phyloP scores from a whole-genome alignment of 2,329 filamentous ascomycete genomes.

The Venturia carpophila region DNA sequence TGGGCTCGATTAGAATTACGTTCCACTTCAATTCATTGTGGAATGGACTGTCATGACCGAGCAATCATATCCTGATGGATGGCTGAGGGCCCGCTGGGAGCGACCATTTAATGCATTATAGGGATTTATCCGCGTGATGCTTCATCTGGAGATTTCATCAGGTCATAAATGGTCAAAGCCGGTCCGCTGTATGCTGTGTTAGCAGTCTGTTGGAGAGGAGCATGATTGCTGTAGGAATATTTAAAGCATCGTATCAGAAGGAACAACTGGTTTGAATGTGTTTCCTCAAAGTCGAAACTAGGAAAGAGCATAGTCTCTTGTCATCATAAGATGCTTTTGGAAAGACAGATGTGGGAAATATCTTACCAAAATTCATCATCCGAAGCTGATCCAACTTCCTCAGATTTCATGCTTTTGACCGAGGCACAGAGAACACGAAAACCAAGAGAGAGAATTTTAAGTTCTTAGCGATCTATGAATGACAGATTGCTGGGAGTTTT shows the following conservation, averaged over 20 bases:
- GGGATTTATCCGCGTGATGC: neutral
- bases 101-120: neutral
- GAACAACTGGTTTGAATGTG: slow-evolving; percentile 2
- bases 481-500: too few relatives aligned
- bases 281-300: neutral
- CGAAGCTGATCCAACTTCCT: neutral
- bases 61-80: neutral
- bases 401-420: too few relatives aligned
- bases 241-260: neutral
- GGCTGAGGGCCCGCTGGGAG: neutral
- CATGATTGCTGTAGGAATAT: neutral
- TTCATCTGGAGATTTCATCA: neutral
- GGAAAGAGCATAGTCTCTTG: slow-evolving; percentile 2
- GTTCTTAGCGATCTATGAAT: too few relatives aligned
- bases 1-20: neutral
- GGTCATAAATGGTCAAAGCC: too few relatives aligned
- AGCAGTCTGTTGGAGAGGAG: neutral
- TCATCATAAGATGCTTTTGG: neutral
- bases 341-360: neutral
- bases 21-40: neutral
- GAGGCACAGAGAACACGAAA: too few relatives aligned
- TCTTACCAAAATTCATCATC: neutral
- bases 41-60: neutral
- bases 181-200: neutral
- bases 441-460: too few relatives aligned